Evolutionary conservation across 345 rosid genomes (phyloP).

Genomic region (Brassica nigra): DNA sequence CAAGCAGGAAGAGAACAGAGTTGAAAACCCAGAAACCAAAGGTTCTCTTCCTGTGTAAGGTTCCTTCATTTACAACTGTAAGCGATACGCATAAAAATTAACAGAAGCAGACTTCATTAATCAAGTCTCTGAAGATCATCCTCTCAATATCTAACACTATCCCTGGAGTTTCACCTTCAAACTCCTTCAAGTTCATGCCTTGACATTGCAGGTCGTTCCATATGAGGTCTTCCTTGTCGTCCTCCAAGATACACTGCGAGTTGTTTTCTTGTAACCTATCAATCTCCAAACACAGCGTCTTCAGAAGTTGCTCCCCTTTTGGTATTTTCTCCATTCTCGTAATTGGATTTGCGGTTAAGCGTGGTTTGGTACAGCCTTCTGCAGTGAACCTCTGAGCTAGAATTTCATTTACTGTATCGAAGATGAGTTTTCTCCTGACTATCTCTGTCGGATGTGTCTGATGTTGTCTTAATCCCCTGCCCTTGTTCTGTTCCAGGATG

Average conservation of each 20-base stretch:
- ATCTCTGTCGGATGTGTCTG: constrained; percentile 42
- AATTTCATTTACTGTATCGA: constrained; percentile 72
- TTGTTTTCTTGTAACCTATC: constrained; percentile 54
- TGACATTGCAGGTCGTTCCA: constrained; percentile 53
- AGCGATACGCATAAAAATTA: neutral
- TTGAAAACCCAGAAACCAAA: neutral
- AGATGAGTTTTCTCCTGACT: constrained; percentile 62
- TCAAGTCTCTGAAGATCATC: constrained; percentile 78
- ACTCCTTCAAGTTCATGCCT: constrained; percentile 47
- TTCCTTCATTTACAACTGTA: neutral
- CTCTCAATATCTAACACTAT: constrained; percentile 71
- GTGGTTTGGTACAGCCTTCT: constrained; percentile 42
- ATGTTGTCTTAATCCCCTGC: constrained; percentile 37
- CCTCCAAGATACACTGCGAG: constrained; percentile 45
- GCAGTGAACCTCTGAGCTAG: constrained; percentile 44
- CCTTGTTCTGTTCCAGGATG: constrained; percentile 59
- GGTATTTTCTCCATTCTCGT: constrained; percentile 36
- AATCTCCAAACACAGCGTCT: constrained; percentile 64
- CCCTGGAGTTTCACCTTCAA: constrained; percentile 58
- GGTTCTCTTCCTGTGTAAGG: neutral
- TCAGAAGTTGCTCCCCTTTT: constrained; percentile 50
- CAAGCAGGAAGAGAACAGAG: neutral
- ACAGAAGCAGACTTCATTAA: constrained; percentile 55
- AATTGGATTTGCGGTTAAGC: constrained; percentile 36
- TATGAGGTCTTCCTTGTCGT: constrained; percentile 49